Base-by-base conservation (phyloP, 2,329 filamentous ascomycete genomes). In the Fusarium coicis region DNA sequence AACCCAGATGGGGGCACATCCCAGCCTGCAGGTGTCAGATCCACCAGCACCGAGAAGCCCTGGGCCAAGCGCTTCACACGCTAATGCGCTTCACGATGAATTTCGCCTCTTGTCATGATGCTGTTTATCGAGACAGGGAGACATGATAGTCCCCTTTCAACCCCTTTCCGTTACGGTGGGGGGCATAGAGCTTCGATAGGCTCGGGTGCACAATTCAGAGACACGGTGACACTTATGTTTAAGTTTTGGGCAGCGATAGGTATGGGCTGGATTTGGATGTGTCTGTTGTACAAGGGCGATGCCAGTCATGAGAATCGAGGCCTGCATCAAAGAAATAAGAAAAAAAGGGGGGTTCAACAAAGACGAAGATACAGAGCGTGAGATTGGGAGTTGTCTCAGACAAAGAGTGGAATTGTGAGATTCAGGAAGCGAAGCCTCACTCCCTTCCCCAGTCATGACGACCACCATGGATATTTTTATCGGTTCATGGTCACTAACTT, bases 11-110 rank as follows among this genome's bases (percentile, higher is more conserved):
- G 66, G 61, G 66, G 50, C 55, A 52, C 64, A 49, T 62, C 26
- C 65, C 44, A 73, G 56, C 58, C 61, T 76, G 74, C 74, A 76
- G 61, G 62, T 75, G 67, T 70, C 64, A 74, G 70, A 76, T 72
- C 74, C 74, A 73, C 73, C 34, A n/a, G 59, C 56, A 50, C 58
- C 47, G 58, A 63, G 66, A 53, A 63, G 62, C 63, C 68, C 60
- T 64, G 68, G 60, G 32, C 62, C 65, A 74, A 63, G 62, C 63
- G 49, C 58, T 61, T 49, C 47, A 49, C 34, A 70, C 52, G 63
- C 70, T 75, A 69, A 69, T 57, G 72, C 61, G 66, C 62, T 67
- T 61, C 49, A 63, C 62, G 39, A 40, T 50, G 36, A 42, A 54
- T 74, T 57, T 74, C 55, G 70, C 63, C 52, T 68, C 59, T 50